Evolutionary conservation across 1,284 basidiomycete genomes (phyloP), one percentile per base, ranked within the genome.

Genomic region (Irpex rosettiformis): DNA sequence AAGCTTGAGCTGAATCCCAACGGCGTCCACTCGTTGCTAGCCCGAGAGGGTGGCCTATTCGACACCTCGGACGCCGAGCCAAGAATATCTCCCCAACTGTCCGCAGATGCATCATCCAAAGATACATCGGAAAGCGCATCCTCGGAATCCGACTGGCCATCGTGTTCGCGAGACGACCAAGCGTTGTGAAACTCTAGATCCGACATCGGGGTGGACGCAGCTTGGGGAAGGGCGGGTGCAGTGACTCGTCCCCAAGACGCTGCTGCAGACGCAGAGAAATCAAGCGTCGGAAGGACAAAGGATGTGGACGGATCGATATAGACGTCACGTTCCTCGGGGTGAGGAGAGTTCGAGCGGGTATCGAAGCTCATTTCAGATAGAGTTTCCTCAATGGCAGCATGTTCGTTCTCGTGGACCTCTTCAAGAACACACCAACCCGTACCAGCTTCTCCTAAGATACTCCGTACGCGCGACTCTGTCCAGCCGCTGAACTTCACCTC

Each of bases 381-480:
- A 0, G 64, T 63, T 0, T 69, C 70, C 40, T 74, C 73, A 61
- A 71, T 65, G 24, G 63, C 62, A n/a, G 65, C 64, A 2, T 60
- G 49, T 29, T 71, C 77, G n/a, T 72, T 72, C 28, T 71, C 68
- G 57, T 69, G 61, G 1, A 78, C 73, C 70, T 90, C 88, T 66
- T 88, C 83, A 10, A 91, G 68, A 0, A 79, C 75, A 72, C 88
- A 91, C 89, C 89, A 91, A 0, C 85, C 86, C 3, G 76, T 80
- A 18, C 84, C 82, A 29, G 81, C 82, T 67, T 88, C 84, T 11
- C 89, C 89, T 18, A 91, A 77, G 25, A 90, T 77, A 49, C 79
- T 70, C 42, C 85, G 75, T 4, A 92, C 88, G 56, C 80, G 78
- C 11, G 71, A 73, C 58, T 77, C 78, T 1, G 78, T 80, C 89